Evolutionary conservation across 2,329 filamentous ascomycete genomes (phyloP).

Genomic region (Fusarium veterinarium): DNA sequence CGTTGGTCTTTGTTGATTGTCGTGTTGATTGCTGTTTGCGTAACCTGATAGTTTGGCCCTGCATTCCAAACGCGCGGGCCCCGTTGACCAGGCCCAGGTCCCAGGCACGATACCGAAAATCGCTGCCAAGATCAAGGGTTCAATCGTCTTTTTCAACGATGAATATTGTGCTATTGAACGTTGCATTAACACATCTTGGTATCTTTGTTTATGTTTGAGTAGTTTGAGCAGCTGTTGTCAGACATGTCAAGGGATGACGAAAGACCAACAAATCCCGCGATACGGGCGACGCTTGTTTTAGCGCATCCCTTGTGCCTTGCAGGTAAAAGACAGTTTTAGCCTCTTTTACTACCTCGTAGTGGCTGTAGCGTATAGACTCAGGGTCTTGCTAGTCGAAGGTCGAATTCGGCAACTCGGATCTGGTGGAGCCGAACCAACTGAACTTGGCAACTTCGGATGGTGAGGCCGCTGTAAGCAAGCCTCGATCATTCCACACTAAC

Average conservation of each 20-base stretch:
- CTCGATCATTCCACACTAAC: conserved; percentile 1
- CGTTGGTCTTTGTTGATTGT: neutral
- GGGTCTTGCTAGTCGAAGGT: neutral
- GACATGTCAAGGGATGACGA: neutral
- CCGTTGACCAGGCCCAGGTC: neutral
- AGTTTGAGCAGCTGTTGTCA: neutral
- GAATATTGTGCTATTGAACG: neutral
- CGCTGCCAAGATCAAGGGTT: neutral
- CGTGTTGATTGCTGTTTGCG: neutral
- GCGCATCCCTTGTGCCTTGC: neutral
- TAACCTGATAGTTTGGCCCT: neutral
- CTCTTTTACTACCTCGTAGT: neutral
- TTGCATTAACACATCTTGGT: neutral
- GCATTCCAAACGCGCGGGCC: neutral
- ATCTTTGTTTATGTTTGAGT: neutral
- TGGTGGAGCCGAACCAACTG: conserved; percentile 1
- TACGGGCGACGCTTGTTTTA: neutral
- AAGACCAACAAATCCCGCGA: neutral
- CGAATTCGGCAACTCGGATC: conserved; percentile 1
- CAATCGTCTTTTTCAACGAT: neutral
- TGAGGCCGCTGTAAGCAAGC: neutral
- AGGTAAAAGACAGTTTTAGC: neutral
- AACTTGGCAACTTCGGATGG: conserved; percentile 1
- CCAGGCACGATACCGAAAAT: neutral
- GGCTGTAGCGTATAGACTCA: neutral